phyloP scores from a whole-genome alignment of 2,329 filamentous ascomycete species.

The Coniella lustricola region DNA sequence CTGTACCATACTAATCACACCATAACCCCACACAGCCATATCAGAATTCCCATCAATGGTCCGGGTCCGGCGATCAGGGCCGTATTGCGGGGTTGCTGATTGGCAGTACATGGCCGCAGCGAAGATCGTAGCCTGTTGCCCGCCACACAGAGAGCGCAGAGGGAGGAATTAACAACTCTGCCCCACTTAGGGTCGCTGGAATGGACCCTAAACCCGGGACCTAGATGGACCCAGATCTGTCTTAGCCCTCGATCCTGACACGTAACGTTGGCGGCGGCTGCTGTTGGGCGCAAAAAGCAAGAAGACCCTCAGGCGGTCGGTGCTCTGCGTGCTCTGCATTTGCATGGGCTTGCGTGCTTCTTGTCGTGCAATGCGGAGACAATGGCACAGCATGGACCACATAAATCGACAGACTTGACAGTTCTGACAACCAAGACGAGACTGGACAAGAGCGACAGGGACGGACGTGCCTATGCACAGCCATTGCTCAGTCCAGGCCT shows the following conservation, averaged over 20 bases:
- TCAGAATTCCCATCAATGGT: neutral
- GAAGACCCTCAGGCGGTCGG: neutral
- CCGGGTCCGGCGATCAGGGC: constrained; percentile 1
- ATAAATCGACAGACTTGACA: too few species aligned
- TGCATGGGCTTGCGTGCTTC: too few species aligned
- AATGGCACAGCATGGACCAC: too few species aligned
- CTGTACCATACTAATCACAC: too few species aligned
- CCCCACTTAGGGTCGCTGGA: neutral
- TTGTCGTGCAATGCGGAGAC: too few species aligned
- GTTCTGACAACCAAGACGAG: too few species aligned
- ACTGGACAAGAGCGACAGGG: too few species aligned
- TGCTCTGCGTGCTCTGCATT: neutral
- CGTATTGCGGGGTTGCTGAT: neutral
- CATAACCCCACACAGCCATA: too few species aligned
- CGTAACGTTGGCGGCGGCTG: neutral
- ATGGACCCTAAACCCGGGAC: constrained; percentile 3
- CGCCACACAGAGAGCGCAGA: neutral
- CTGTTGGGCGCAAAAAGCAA: neutral
- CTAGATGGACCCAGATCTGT: constrained; percentile 7
- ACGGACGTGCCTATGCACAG: too few species aligned
- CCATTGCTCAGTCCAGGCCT: too few species aligned
- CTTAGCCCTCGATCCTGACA: neutral
- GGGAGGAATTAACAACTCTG: neutral
- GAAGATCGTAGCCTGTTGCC: too few species aligned
- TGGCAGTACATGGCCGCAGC: too few species aligned